Conservation (phyloP, 805 yeast genomes). For the Candida parachauliodes region DNA sequence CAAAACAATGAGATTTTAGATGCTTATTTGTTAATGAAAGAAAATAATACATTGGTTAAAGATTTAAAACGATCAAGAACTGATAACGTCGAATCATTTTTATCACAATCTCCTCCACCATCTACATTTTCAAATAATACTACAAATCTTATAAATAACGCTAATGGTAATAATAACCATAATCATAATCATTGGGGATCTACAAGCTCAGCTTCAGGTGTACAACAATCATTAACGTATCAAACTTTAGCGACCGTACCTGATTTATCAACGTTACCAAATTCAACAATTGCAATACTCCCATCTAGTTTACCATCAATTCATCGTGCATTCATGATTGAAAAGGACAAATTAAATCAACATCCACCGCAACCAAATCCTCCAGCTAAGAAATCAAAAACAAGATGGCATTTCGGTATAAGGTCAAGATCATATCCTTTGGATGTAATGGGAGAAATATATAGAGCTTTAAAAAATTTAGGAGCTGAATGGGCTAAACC, state of each 20-base stretch:
- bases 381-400: conserved; percentile 78
- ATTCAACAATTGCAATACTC: conserved; percentile 83
- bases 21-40: conserved; percentile 79
- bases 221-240: conserved; percentile 43
- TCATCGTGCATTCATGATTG: conserved; percentile 89
- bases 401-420: conserved; percentile 98
- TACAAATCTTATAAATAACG: conserved; percentile 1
- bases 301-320: conserved; percentile 94
- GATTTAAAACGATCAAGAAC: conserved; percentile 54
- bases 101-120: conserved; percentile 62
- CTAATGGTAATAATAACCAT: conserved; percentile 5
- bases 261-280: conserved; percentile 51
- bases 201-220: conserved; percentile 38
- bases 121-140: conserved; percentile 14
- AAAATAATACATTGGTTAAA: conserved; percentile 66
- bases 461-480: conserved; percentile 84
- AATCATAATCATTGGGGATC: conserved; percentile 15
- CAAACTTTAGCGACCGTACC: conserved; percentile 47
- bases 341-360: conserved; percentile 22
- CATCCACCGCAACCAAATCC: conserved; percentile 34
- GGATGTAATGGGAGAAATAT: conserved; percentile 98
- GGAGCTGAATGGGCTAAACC: conserved; percentile 99
- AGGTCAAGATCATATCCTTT: conserved; percentile 93
- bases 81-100: conserved; percentile 55
- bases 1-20: conserved; percentile 71